Conservation (phyloP, 2,329 filamentous ascomycete genomes). For the Cercospora beticola region DNA sequence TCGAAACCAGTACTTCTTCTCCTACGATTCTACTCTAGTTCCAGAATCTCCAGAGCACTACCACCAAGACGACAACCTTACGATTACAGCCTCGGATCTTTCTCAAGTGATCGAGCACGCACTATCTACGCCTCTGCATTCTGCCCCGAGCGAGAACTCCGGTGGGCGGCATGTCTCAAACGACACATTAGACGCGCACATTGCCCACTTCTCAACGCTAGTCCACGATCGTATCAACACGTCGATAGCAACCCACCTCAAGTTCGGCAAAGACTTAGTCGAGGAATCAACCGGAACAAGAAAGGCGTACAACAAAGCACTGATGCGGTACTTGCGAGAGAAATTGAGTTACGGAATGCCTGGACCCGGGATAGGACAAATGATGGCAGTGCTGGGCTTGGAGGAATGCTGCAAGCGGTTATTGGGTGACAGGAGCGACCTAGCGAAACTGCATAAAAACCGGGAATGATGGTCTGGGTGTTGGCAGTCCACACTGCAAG, state of each 20-base stretch:
- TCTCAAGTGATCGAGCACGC: background rate
- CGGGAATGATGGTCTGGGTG: background rate
- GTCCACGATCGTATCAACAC: conserved; percentile 7
- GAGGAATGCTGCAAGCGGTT: conserved; percentile 48
- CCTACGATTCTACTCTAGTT: conserved; percentile 24
- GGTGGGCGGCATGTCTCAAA: background rate
- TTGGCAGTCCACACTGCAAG: background rate
- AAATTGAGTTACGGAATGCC: conserved; percentile 54
- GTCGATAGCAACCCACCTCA: background rate
- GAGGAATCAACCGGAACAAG: conserved; percentile 15
- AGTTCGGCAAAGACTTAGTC: background rate
- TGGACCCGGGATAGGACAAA: conserved; percentile 55
- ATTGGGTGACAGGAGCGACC: background rate
- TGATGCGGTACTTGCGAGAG: conserved; percentile 59
- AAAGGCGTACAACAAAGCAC: conserved; percentile 35
- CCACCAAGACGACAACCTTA: background rate
- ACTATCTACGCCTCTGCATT: background rate
- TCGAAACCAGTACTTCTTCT: conserved; percentile 60
- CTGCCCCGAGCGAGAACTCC: background rate
- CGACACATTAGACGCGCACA: background rate
- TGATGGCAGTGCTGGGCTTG: conserved; percentile 57
- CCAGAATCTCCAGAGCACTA: conserved; percentile 15
- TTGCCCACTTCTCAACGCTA: background rate
- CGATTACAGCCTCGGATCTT: conserved; percentile 1
- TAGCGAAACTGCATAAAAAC: background rate